Evolutionary conservation across 192 early-diverging fungal genomes (phyloP).

Genomic region (Chytriomyces sp.): DNA sequence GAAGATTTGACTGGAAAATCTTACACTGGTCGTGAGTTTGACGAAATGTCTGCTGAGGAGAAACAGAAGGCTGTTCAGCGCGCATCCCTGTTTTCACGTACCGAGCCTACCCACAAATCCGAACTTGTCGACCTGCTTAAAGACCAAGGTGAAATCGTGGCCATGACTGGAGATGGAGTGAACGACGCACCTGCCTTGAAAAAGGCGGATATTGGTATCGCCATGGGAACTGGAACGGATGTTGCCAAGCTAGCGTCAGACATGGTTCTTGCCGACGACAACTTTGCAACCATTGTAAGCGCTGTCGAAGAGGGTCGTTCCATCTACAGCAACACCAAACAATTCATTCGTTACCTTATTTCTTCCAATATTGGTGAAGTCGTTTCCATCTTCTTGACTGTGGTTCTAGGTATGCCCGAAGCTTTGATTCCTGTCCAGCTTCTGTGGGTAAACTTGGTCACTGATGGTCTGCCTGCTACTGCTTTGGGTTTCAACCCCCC

Average conservation of each 20-base stretch:
- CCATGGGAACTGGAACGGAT: constrained; percentile 98
- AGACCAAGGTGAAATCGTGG: constrained; percentile 79
- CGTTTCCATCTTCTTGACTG: constrained; percentile 95
- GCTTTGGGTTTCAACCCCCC: constrained; percentile 98
- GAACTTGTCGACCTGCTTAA: constrained; percentile 92
- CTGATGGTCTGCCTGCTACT: constrained; percentile 95
- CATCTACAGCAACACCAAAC: constrained; percentile 99
- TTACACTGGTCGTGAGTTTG: constrained; percentile 96
- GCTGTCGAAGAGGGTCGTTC: constrained; percentile 97
- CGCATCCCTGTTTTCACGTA: constrained; percentile 90
- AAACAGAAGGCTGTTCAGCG: constrained; percentile 73
- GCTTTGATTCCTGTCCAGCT: constrained; percentile 97
- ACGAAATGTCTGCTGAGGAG: constrained; percentile 75
- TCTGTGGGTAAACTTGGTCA: constrained; percentile 98
- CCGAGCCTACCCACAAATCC: constrained; percentile 95
- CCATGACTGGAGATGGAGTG: constrained; percentile 99
- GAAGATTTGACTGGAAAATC: constrained; percentile 69
- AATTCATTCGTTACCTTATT: constrained; percentile 98
- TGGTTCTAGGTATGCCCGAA: constrained; percentile 95
- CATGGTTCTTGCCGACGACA: constrained; percentile 98
- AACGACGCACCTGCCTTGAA: constrained; percentile 98
- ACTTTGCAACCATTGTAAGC: constrained; percentile 97
- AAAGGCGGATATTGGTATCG: constrained; percentile 98
- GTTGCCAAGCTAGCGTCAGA: constrained; percentile 98
- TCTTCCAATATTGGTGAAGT: constrained; percentile 99